These are phyloP conservation scores for Rhizopus delemar DNA, from an alignment of 371 early-diverging fungal genomes.

Conservation along the genomic window DNA sequence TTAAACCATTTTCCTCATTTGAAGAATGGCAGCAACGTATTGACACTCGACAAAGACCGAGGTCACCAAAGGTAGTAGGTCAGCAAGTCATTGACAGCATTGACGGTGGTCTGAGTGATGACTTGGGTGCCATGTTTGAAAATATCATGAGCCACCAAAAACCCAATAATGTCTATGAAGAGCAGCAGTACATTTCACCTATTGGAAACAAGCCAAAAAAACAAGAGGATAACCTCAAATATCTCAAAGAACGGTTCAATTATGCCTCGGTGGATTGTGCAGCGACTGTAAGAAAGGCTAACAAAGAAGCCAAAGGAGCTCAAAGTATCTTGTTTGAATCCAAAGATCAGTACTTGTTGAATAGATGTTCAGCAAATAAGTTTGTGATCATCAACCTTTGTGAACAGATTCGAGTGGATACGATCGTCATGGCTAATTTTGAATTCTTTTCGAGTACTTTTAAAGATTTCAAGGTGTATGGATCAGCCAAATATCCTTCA, in stretches of 20 bases:
- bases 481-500: slow-evolving; percentile 83
- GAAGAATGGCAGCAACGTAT: slow-evolving; percentile 41
- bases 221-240: slow-evolving; percentile 1
- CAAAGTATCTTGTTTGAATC: slow-evolving; percentile 83
- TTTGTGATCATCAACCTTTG: slow-evolving; percentile 93
- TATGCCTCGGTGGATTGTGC: slow-evolving; percentile 95
- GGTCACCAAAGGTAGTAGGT: slow-evolving; percentile 3
- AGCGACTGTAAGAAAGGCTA: slow-evolving; percentile 81
- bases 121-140: slow-evolving; percentile 54
- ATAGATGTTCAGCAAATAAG: slow-evolving; percentile 78
- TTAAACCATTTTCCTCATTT: slow-evolving; percentile 35
- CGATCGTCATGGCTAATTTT: slow-evolving; percentile 88
- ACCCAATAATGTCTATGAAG: slow-evolving; percentile 33
- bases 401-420: slow-evolving; percentile 89
- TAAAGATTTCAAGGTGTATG: slow-evolving; percentile 80
- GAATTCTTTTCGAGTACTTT: slow-evolving; percentile 96
- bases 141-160: slow-evolving; percentile 17
- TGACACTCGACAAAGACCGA: slow-evolving; percentile 28
- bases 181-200: slow-evolving; percentile 37
- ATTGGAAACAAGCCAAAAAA: neutral
- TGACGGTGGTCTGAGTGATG: slow-evolving; percentile 51
- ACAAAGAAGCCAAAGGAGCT: slow-evolving; percentile 81
- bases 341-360: slow-evolving; percentile 94
- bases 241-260: slow-evolving; percentile 32
- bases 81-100: slow-evolving; percentile 51